These are phyloP conservation scores for Aspergillus pseudoviridinutans DNA, from an alignment of 2,329 filamentous ascomycete species.

Conservation along the genomic window DNA sequence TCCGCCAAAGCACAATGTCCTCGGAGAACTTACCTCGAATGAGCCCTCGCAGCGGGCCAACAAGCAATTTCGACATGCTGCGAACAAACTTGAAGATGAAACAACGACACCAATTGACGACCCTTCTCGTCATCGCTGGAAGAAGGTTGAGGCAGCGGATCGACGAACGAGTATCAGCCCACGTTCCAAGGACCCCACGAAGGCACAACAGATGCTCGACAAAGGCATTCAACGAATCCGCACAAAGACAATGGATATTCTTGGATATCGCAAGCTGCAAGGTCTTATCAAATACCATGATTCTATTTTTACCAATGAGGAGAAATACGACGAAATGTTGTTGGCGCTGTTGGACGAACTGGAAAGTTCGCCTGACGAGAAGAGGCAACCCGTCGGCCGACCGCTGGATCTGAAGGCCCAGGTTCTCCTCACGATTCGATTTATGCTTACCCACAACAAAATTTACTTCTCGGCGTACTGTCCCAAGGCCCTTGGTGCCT, in stretches of 20 bases:
- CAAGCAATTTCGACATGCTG: slow-evolving; percentile 17
- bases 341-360: slow-evolving; percentile 36
- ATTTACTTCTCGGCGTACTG: slow-evolving; percentile 33
- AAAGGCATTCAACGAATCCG: slow-evolving; percentile 36
- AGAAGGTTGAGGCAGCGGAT: slow-evolving; percentile 27
- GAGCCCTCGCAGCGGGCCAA: slow-evolving; percentile 29
- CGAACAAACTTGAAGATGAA: slow-evolving; percentile 13
- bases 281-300: slow-evolving; percentile 37
- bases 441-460: slow-evolving; percentile 36
- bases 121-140: slow-evolving; percentile 28
- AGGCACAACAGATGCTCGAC: slow-evolving; percentile 36
- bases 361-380: slow-evolving; percentile 28
- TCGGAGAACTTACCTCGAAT: slow-evolving; percentile 39
- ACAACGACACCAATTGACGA: slow-evolving; percentile 17
- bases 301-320: slow-evolving; percentile 31
- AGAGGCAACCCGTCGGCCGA: slow-evolving; percentile 20
- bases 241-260: slow-evolving; percentile 35
- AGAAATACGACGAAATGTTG: slow-evolving; percentile 36
- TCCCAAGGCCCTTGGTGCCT: slow-evolving; percentile 31
- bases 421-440: slow-evolving; percentile 38
- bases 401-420: slow-evolving; percentile 39
- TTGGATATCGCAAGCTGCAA: slow-evolving; percentile 42
- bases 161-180: slow-evolving; percentile 33
- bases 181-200: slow-evolving; percentile 35
- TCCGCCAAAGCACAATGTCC: slow-evolving; percentile 24